Evolutionary conservation across 2,329 filamentous ascomycete species (phyloP), one percentile per base, ranked within the genome.

Genomic region (Aspergillus amoenus): DNA sequence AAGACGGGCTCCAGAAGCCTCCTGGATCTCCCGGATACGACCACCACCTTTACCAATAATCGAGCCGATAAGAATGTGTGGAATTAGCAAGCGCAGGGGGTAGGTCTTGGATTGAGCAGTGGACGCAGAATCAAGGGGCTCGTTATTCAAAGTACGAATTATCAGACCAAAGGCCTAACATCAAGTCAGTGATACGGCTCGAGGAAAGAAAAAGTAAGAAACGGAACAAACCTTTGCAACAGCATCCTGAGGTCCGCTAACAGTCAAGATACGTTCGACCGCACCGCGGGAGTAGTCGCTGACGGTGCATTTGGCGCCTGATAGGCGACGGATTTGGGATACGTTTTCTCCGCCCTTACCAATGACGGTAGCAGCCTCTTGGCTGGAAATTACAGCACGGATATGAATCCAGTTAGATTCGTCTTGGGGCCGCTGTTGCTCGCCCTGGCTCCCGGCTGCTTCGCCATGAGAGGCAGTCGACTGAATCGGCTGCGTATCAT

Each of bases 291-390:
- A 90, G 71, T 97, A 99, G 78, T 99, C 94, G 79, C 93, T 97
- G 67, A 99, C 94, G 47, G 94, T 99, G 81, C 94, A 99, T 79
- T 97, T 97, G 65, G 94, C 94, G 68, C 92, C 93, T 52, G 94
- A 97, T 78, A 96, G 83, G 73, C 91, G 91, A 66, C 94, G 88
- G 71, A 99, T 97, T 78, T 96, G 91, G 66, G 93, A 96, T 47
- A 99, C 94, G 71, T 99, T 99, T 81, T 99, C 94, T 73, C 94
- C 94, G 62, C 93, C 93, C 79, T 99, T 99, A 72, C 94, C 94
- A 76, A 99, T 99, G 65, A 97, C 91, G 48, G 94, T 99, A 40
- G 94, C 94, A 65, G 94, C 94, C 77, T 99, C 94, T 45, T 92
- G 91, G 76, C 93, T 99, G 52, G 93, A 96, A 68, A 99, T 99